phyloP scores from a whole-genome alignment of 768 basidiomycete species.

The Porpolomopsis calyptriformis region DNA sequence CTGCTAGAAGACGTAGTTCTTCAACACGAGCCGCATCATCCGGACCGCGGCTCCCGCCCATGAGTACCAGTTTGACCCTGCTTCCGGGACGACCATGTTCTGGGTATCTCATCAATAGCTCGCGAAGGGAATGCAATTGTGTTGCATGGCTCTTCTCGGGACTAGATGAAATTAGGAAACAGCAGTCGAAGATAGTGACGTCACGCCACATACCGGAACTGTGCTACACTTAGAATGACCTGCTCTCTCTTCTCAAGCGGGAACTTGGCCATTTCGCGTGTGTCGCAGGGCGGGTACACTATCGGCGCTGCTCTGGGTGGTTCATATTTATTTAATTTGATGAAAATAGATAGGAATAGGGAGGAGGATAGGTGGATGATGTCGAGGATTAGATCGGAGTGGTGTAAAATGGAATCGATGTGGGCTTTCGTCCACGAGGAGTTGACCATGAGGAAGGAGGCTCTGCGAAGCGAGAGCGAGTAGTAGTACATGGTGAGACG shows the following conservation, averaged over 20 bases:
- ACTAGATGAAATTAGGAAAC: constrained; percentile 25
- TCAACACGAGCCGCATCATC: constrained; percentile 64
- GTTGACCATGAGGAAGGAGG: constrained; percentile 84
- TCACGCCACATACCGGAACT: constrained; percentile 66
- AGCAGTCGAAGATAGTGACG: neutral
- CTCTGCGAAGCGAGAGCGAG: constrained; percentile 56
- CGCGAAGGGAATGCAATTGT: constrained; percentile 63
- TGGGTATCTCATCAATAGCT: constrained; percentile 49
- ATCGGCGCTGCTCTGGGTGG: constrained; percentile 29
- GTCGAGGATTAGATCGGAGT: constrained; percentile 41
- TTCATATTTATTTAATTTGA: constrained; percentile 14
- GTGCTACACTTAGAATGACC: constrained; percentile 78
- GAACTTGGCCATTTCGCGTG: constrained; percentile 53
- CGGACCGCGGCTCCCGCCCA: constrained; percentile 79
- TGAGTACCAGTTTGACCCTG: constrained; percentile 52
- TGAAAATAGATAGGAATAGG: constrained; percentile 16
- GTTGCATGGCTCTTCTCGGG: constrained; percentile 91
- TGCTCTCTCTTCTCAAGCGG: constrained; percentile 43
- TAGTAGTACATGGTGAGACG: constrained; percentile 80
- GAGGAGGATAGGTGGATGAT: constrained; percentile 36
- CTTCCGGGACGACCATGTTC: constrained; percentile 32
- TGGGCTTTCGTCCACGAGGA: constrained; percentile 92
- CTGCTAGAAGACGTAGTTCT: constrained; percentile 44
- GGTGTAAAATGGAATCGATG: constrained; percentile 58
- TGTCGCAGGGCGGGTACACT: constrained; percentile 92